Conservation (phyloP, 768 basidiomycete species). For the Mycena galericulata region DNA sequence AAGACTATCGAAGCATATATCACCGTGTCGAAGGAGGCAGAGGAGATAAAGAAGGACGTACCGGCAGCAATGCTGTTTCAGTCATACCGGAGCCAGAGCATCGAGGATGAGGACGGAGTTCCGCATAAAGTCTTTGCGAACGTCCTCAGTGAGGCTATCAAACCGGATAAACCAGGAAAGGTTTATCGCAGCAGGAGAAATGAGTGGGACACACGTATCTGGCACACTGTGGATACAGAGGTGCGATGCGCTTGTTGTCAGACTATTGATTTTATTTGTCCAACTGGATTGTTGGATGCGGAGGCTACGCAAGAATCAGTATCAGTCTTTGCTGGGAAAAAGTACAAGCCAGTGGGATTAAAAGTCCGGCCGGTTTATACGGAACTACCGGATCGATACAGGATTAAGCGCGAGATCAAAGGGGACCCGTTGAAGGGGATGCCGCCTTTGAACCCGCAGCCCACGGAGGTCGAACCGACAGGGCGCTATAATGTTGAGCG, state of each 20-base stretch:
- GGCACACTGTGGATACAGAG: not conserved
- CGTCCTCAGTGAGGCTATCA: too few species aligned
- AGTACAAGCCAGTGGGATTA: constrained; percentile 39
- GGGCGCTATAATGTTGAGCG: constrained; percentile 35
- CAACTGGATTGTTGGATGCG: not conserved
- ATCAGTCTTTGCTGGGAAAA: constrained; percentile 26
- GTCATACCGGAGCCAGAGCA: not conserved
- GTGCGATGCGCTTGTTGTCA: constrained; percentile 6
- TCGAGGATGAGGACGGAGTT: not conserved
- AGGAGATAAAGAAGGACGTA: not conserved
- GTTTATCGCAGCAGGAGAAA: not conserved
- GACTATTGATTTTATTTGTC: not conserved
- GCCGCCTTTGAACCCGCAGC: constrained; percentile 29
- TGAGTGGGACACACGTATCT: not conserved
- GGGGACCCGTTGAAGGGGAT: constrained; percentile 40
- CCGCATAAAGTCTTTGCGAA: constrained; percentile 16
- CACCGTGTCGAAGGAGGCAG: not conserved
- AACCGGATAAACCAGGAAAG: not conserved
- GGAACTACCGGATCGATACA: constrained; percentile 36
- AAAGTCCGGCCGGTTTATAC: constrained; percentile 37
- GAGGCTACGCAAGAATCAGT: not conserved
- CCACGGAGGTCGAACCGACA: constrained; percentile 36
- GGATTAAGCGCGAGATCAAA: constrained; percentile 34
- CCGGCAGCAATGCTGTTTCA: not conserved
- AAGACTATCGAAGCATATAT: constrained; percentile 24